These are phyloP conservation scores for Pseudisothecium myosuroides DNA, from an alignment of 225 moss, liverwort and hornwort species.

Conservation along the genomic window DNA sequence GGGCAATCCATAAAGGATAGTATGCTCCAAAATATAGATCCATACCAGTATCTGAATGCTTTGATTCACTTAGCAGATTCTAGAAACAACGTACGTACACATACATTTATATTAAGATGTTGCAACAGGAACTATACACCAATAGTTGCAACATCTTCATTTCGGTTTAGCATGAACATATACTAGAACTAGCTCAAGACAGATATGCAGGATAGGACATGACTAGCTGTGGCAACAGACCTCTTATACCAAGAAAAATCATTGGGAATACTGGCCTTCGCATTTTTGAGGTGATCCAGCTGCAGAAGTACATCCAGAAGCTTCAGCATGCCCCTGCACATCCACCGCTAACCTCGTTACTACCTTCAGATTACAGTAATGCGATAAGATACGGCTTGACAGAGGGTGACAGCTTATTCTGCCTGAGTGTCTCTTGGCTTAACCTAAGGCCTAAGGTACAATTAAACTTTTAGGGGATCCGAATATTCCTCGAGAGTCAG, in stretches of 20 bases:
- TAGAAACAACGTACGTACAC: neutral
- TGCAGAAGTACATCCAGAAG: conserved; percentile 96
- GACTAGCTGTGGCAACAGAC: conserved; percentile 17
- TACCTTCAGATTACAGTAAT: neutral
- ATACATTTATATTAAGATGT: neutral
- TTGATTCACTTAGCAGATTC: neutral
- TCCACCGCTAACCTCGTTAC: neutral
- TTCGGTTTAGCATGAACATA: neutral
- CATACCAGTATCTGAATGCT: neutral
- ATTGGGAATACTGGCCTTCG: conserved; percentile 98
- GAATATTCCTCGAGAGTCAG: neutral
- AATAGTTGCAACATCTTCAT: neutral
- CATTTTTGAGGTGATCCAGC: conserved; percentile 97
- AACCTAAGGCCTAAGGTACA: neutral
- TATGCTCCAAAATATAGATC: neutral
- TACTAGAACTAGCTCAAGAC: neutral
- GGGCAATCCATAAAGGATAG: neutral
- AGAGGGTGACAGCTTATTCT: neutral
- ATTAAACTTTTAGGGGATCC: neutral
- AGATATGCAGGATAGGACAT: neutral
- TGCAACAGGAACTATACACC: neutral
- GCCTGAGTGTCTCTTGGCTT: neutral
- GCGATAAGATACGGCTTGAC: neutral
- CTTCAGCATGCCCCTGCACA: conserved; percentile 85
- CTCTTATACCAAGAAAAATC: conserved; percentile 99